phyloP scores from a whole-genome alignment of 192 early-diverging fungal genomes.

The Dissophora ornata region DNA sequence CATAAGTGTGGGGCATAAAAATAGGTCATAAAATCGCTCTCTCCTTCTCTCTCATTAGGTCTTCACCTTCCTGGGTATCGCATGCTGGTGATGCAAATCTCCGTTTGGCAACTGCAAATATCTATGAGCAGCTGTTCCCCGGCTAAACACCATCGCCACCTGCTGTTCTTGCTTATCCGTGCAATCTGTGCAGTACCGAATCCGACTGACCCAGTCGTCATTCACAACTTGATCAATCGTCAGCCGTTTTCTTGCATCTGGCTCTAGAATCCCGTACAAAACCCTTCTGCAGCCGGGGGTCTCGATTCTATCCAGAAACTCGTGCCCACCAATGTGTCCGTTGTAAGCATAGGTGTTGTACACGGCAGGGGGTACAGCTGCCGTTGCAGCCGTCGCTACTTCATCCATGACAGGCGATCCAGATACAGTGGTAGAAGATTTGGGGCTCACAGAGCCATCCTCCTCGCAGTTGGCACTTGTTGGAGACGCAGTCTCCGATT shows the following conservation, averaged over 20 bases:
- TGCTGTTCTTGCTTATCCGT: slow-evolving; percentile 19
- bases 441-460: background rate
- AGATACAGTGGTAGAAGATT: slow-evolving; percentile 9
- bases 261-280: slow-evolving; percentile 84
- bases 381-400: background rate
- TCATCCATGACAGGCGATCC: slow-evolving; percentile 12
- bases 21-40: no score
- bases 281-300: slow-evolving; percentile 70
- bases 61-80: slow-evolving; percentile 25
- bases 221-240: slow-evolving; percentile 76
- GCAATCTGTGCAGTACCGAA: slow-evolving; percentile 65
- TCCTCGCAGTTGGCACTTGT: no score
- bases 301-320: slow-evolving; percentile 78
- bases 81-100: slow-evolving; percentile 25
- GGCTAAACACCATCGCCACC: background rate
- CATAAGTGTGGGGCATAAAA: no score
- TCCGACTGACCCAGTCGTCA: slow-evolving; percentile 78
- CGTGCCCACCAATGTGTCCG: slow-evolving; percentile 64
- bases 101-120: slow-evolving; percentile 11
- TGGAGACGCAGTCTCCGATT: no score
- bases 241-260: slow-evolving; percentile 75
- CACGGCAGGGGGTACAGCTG: slow-evolving; percentile 5
- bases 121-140: background rate
- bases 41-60: background rate
- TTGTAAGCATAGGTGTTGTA: slow-evolving; percentile 65